phyloP scores from a whole-genome alignment of 164 flowering plant species.

The Nymphaea thermarum region DNA sequence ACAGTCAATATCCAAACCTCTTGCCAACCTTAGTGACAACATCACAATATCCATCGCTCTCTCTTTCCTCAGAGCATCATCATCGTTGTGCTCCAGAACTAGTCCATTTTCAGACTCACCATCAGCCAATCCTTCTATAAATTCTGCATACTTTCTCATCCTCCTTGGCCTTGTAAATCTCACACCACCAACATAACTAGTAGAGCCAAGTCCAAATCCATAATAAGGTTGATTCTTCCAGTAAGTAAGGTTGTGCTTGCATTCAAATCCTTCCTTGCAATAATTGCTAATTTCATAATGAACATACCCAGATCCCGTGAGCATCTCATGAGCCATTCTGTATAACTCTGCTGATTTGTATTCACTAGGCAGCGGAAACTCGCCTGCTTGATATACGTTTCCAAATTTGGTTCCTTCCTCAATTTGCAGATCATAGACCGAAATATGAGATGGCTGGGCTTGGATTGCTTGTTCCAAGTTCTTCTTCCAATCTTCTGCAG shows the following conservation, averaged over 20 bases:
- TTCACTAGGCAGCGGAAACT: slow-evolving; percentile 85
- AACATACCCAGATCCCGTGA: slow-evolving; percentile 49
- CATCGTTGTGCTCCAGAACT: slow-evolving; percentile 8
- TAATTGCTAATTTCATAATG: slow-evolving; percentile 94
- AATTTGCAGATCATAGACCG: slow-evolving; percentile 89
- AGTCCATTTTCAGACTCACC: not conserved
- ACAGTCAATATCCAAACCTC: slow-evolving; percentile 54
- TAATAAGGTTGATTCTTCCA: slow-evolving; percentile 77
- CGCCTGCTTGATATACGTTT: slow-evolving; percentile 81
- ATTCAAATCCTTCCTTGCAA: slow-evolving; percentile 52
- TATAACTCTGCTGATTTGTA: slow-evolving; percentile 69
- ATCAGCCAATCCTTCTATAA: slow-evolving; percentile 37
- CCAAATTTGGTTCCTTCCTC: slow-evolving; percentile 92
- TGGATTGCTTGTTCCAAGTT: slow-evolving; percentile 44
- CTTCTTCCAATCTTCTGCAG: slow-evolving; percentile 76
- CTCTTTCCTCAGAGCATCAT: slow-evolving; percentile 28
- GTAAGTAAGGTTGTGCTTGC: slow-evolving; percentile 77
- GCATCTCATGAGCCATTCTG: slow-evolving; percentile 51
- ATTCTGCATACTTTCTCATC: slow-evolving; percentile 49
- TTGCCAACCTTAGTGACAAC: slow-evolving; percentile 77
- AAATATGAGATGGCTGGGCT: slow-evolving; percentile 67
- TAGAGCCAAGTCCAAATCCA: slow-evolving; percentile 85
- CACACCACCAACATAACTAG: slow-evolving; percentile 52
- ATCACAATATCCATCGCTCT: slow-evolving; percentile 67
- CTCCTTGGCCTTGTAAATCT: slow-evolving; percentile 82